Evolutionary conservation across 2,329 filamentous ascomycete species (phyloP), one percentile per base, ranked within the genome.

Genomic region (Bipolaris victoriae): DNA sequence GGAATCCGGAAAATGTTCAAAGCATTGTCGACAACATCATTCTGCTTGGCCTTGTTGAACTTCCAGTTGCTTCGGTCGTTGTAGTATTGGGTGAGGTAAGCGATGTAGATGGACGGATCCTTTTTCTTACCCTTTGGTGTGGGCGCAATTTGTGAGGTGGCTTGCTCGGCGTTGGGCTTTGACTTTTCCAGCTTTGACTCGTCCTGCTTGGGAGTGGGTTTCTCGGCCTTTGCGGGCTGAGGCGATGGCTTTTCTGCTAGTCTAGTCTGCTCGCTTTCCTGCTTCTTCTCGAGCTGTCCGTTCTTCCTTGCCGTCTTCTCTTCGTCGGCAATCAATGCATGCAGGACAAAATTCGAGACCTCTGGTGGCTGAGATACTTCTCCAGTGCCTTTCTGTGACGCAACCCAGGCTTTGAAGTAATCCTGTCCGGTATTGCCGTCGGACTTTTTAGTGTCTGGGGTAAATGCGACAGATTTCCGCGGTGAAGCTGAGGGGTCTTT

Each of bases 31-130:
- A 97, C 85, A 11, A 97, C 82, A 66, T 91, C 86, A 52, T 88
- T 91, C 77, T 97, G 93, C 72, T 92, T 87, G 67, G 92, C 93
- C 80, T 97, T 97, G 81, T 96, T 96, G 81, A 97, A 98, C 77
- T 97, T 97, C 94, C 94, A 98, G 66, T 82, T 82, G 9, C 83
- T 80, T 56, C 87, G 87, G 59, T 87, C 84, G 53, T 83, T 84
- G 77, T 90, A 83, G 83, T 92, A 97, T 72, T 88, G 86, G 45
- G 83, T 83, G 43, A 97, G 84, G 74, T 97, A 97, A 51, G 86
- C 82, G 15, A 96, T 82, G 56, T 92, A 88, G 13, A 88, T 84
- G 45, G 85, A 82, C 53, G 88, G 77, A 60, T 85, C 82, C 74
- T 77, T 75, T 76, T 76, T 70, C 60, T 74, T 71, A 49, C 68